Conservation (phyloP, 2,329 filamentous ascomycete genomes). For the Trichoderma sp. region DNA sequence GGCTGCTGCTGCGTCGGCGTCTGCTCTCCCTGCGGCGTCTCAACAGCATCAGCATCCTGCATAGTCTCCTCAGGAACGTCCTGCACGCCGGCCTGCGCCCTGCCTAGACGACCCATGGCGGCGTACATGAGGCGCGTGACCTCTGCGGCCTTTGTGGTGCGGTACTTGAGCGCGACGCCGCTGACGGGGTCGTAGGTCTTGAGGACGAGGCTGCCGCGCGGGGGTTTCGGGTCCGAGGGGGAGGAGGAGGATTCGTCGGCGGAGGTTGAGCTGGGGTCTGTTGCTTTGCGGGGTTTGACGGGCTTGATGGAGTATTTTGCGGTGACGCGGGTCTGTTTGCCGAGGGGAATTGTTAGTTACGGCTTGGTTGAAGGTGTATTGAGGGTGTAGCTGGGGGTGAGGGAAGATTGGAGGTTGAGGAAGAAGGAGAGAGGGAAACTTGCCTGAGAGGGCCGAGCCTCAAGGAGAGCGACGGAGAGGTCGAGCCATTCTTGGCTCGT, state of each 20-base stretch:
- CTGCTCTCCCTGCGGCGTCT: conserved; percentile 28
- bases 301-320: conserved; percentile 82
- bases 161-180: conserved; percentile 86
- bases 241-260: background rate
- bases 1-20: conserved; percentile 31
- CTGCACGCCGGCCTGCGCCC: conserved; percentile 62
- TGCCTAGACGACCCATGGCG: conserved; percentile 73
- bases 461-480: conserved; percentile 80
- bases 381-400: background rate
- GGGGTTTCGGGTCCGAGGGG: conserved; percentile 42
- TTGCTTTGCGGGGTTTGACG: conserved; percentile 31
- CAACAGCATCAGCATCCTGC: conserved; percentile 38
- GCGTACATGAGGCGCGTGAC: conserved; percentile 75
- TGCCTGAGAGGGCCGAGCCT: conserved; percentile 83
- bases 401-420: background rate
- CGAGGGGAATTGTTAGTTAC: background rate
- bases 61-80: conserved; percentile 45
- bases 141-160: conserved; percentile 87
- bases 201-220: conserved; percentile 72
- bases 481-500: conserved; percentile 90
- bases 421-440: background rate
- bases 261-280: conserved; percentile 26
- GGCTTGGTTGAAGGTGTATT: background rate
- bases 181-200: conserved; percentile 87
- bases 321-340: conserved; percentile 76